A percentile compares a stretch with the other conserved stretches of the same genome.
phyloP scores from a whole-genome alignment of 2,329 filamentous ascomycete species.

The Fusarium illudens region DNA sequence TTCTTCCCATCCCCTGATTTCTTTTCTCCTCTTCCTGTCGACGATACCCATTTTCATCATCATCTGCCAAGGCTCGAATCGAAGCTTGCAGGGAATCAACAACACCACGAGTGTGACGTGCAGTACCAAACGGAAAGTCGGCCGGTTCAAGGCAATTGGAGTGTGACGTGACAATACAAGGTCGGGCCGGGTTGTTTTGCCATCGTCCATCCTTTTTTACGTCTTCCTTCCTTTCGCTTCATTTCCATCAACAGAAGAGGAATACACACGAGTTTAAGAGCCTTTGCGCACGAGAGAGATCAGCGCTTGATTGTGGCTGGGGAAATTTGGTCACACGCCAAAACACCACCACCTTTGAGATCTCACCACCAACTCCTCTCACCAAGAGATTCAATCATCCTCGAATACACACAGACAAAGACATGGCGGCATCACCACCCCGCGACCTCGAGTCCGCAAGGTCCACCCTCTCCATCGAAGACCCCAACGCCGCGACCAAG shows the following conservation, averaged over 20 bases:
- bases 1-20: background rate
- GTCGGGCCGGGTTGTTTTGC: background rate
- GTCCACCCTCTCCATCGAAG: background rate
- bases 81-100: background rate
- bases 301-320: background rate
- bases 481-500: conserved; percentile 27
- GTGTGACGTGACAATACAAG: background rate
- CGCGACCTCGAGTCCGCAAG: background rate
- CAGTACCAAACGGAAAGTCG: background rate
- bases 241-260: background rate
- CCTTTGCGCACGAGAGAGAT: background rate
- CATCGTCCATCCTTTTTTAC: background rate
- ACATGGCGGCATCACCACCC: conserved; percentile 13
- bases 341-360: background rate
- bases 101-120: background rate
- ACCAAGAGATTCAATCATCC: background rate
- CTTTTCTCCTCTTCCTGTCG: background rate
- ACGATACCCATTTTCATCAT: no score
- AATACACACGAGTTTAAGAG: background rate
- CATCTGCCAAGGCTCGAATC: background rate
- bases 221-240: background rate
- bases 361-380: background rate
- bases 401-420: background rate
- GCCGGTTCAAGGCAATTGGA: background rate
- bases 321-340: background rate